Evolutionary conservation across 805 yeast species (phyloP), one percentile per base, ranked within the genome.

Genomic region (Yamadazyma sp.): DNA sequence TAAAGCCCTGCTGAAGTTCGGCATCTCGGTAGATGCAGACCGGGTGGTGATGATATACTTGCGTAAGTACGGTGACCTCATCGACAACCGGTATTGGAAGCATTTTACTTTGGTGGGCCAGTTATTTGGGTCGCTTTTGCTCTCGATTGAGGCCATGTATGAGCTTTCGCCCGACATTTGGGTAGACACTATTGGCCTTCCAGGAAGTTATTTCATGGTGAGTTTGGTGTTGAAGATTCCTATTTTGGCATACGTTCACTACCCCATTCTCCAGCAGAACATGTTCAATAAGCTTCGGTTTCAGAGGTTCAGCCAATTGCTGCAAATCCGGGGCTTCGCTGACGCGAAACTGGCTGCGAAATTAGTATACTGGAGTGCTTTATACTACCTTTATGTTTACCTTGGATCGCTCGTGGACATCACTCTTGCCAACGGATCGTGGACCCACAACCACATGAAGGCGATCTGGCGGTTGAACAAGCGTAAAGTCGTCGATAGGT

Each of bases 101-200:
- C 71, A 75, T 39, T 78, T 88, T 51, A 93, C 98, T 0, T 67
- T 93, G 40, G 48, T 87, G 2, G 95, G 96, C 16, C 99, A 93
- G 65, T 87, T 95, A 3, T 30, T 88, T 8, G 97, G 97, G 1
- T 80, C 95, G 1, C 54, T 80, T 4, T 44, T 81, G 10, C 64
- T 93, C 24, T 77, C 85, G 1, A 59, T 78, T 37, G 90, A 84
- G 54, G 95, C 95, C 1, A 59, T 89, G 42, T 60, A 64, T 40
- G 73, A 72, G 48, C 70, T 86, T 27, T 62, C 78, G 6, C 97
- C 98, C 0, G 98, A 93, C 57, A 71, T 88, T n/a, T 88, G 89
- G 78, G 72, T 93, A 23, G 99, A 93, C 54, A 90, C 99, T 1
- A 82, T 88, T 75, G 99, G 99, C 0, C 79, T 85, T 37, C 97